Evolutionary conservation across 306 rosid genomes (phyloP), one percentile per base, ranked within the genome.

Genomic region (Mimosa pudica): DNA sequence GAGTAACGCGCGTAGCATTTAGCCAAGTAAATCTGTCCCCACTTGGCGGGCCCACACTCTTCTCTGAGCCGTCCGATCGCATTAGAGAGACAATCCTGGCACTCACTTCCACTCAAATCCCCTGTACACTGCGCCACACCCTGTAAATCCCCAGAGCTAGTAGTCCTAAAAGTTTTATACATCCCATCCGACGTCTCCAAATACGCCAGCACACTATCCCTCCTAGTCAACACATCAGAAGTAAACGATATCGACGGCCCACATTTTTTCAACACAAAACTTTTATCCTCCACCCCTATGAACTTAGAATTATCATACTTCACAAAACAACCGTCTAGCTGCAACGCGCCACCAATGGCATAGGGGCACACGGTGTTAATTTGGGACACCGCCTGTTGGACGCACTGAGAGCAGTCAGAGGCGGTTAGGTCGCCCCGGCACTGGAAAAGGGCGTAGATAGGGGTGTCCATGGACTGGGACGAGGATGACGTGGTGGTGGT

Each of bases 1-100:
- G 90, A 78, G 86, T 77, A 91, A 0, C 98, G 92, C 75, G 85
- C 96, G 91, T 89, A 96, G 92, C 99, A 96, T 84, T 91, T 96
- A 1, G 94, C 98, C 88, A 96, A 76, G 81, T 74, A 96, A 57
- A 96, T 20, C 51, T 93, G 86, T 0, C 93, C 98, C 93, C 84
- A 96, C 2, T 64, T 30, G 45, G 91, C 54, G 16, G 86, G 79
- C 57, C 93, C 99, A 46, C 99, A 96, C 10, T 82, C 93, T 0
- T 79, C 86, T 81, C 69, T 91, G 11, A 93, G 83, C 92, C 89
- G 92, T 85, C 88, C 90, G 88, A 90, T 87, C 4, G 99, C 94
- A 7, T 84, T 91, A 0, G 94, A 84, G 6, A 93, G 16, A 38
- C 99, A 96, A 81, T 96, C 99, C 88, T 87, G 89, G 68, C 99